These are phyloP conservation scores for Fusarium compactum DNA, from an alignment of 2,329 filamentous ascomycete species.

Conservation along the genomic window DNA sequence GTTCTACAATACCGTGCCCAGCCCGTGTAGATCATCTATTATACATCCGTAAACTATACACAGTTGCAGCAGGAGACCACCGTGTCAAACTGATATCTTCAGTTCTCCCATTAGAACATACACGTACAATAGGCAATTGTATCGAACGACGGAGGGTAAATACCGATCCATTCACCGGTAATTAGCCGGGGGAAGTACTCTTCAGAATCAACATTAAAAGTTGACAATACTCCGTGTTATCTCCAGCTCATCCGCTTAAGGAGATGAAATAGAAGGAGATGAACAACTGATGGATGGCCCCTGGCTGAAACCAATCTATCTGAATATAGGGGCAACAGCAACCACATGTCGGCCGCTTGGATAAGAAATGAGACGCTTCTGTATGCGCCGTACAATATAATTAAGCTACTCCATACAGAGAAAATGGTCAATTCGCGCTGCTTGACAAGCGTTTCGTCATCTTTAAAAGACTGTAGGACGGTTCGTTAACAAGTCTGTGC, in stretches of 20 bases:
- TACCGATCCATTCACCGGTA: constrained; percentile 2
- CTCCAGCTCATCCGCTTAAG: constrained; percentile 29
- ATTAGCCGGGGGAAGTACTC: constrained; percentile 29
- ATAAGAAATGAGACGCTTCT: constrained; percentile 6
- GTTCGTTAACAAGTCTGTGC: constrained; percentile 34
- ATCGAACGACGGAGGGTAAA: constrained; percentile 18
- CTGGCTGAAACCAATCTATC: constrained; percentile 23
- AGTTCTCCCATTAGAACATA: background rate
- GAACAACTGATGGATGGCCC: constrained; percentile 6
- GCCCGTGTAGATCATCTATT: constrained; percentile 18
- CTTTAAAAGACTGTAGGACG: constrained; percentile 19
- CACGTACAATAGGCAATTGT: constrained; percentile 4
- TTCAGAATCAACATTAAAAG: constrained; percentile 4
- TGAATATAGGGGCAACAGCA: constrained; percentile 24
- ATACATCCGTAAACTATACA: background rate
- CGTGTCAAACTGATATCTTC: background rate
- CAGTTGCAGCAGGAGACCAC: background rate
- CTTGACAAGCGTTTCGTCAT: constrained; percentile 7
- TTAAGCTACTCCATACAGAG: constrained; percentile 6
- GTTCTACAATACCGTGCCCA: background rate
- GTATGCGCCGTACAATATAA: constrained; percentile 22
- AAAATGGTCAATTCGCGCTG: constrained; percentile 26
- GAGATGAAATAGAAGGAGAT: constrained; percentile 33
- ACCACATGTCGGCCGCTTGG: constrained; percentile 20
- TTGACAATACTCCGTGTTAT: constrained; percentile 18